Evolutionary conservation across 2,329 filamentous ascomycete species (phyloP).

Genomic region (Colletotrichum aenigma): DNA sequence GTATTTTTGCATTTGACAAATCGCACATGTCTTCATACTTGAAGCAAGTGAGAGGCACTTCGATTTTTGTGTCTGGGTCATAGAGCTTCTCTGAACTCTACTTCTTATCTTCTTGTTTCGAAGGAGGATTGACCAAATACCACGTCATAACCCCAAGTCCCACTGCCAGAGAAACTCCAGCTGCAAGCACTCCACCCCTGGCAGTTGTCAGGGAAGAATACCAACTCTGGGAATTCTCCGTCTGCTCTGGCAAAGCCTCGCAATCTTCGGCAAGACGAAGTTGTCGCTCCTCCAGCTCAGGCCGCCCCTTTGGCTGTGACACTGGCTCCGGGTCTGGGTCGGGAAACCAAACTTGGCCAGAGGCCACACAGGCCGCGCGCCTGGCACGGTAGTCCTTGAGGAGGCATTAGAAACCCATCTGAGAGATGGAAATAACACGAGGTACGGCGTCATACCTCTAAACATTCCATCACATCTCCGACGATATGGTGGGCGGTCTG

Average conservation of each 20-base stretch:
- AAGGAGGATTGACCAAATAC: neutral
- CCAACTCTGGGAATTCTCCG: neutral
- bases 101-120: neutral
- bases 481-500: neutral
- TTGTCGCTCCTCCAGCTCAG: neutral
- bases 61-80: neutral
- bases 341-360: neutral
- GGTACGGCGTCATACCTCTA: neutral
- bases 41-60: neutral
- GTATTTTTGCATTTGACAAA: neutral
- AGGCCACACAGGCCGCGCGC: neutral
- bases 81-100: neutral
- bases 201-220: neutral
- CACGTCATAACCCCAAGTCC: neutral
- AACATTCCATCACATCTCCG: constrained; percentile 1
- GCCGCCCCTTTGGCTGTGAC: neutral
- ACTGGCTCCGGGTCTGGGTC: neutral
- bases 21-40: neutral
- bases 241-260: neutral
- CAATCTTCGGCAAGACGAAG: neutral
- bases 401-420: neutral
- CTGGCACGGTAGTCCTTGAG: neutral
- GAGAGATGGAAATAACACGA: neutral
- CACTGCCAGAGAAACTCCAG: neutral
- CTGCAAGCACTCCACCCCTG: neutral